Conservation (phyloP, 2,329 filamentous ascomycete genomes). For the Ceratocystis alfenasii region DNA sequence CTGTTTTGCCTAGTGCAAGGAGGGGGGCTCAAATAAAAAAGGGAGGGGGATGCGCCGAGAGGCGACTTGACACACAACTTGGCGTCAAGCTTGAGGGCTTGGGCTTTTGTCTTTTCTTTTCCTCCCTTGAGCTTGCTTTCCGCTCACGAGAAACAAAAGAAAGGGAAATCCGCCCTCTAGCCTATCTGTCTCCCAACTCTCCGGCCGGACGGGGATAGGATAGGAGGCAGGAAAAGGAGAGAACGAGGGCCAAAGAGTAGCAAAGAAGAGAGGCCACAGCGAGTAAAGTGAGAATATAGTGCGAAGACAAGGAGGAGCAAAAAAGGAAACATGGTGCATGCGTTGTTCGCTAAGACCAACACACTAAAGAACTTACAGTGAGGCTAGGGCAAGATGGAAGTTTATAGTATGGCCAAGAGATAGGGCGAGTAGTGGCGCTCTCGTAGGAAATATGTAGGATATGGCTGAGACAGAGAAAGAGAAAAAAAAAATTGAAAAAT, state of each 20-base stretch:
- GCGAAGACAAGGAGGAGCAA: neutral
- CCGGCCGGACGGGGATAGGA: neutral
- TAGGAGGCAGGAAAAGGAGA: neutral
- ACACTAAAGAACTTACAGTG: neutral
- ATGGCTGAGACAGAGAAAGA: too few species aligned
- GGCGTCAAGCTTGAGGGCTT: neutral
- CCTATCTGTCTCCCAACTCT: neutral
- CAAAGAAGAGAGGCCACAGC: neutral
- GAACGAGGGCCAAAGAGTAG: neutral
- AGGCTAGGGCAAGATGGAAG: neutral
- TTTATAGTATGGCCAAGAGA: too few species aligned
- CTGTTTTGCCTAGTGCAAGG: constrained; percentile 10
- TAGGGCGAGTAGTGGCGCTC: too few species aligned
- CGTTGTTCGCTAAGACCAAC: neutral
- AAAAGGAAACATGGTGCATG: neutral
- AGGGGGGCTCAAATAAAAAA: neutral
- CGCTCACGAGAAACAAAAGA: neutral
- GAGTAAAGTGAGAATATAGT: neutral
- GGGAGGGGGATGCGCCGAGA: constrained; percentile 5
- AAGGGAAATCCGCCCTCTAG: neutral
- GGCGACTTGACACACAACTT: constrained; percentile 5
- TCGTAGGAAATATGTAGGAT: too few species aligned
- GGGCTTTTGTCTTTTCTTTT: neutral
- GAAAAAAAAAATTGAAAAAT: neutral
- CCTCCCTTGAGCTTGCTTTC: neutral